These are phyloP conservation scores for Pinus albicaulis DNA, from an alignment of 75 land plant species.

Conservation along the genomic window DNA sequence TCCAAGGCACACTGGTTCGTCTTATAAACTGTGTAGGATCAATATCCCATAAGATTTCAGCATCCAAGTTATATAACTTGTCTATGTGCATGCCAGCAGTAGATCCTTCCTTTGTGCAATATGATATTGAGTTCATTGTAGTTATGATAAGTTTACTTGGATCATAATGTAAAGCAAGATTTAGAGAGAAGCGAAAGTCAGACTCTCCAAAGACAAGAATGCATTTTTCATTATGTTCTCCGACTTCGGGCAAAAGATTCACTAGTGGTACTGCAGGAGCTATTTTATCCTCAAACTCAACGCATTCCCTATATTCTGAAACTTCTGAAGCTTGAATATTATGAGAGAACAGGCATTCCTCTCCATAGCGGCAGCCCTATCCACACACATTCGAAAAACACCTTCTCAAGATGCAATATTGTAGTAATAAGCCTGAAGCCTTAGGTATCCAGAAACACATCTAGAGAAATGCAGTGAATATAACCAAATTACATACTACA, in stretches of 20 bases:
- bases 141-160: conserved; percentile 42
- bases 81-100: conserved; percentile 6
- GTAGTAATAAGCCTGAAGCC: background rate
- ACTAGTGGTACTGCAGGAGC: conserved; percentile 28
- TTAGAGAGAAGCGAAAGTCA: conserved; percentile 40
- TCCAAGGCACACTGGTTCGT: conserved; percentile 41
- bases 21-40: conserved; percentile 15
- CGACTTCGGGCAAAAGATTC: conserved; percentile 26
- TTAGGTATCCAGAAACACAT: background rate
- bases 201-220: conserved; percentile 56
- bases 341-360: conserved; percentile 54
- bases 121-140: conserved; percentile 11
- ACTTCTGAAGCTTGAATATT: conserved; percentile 12
- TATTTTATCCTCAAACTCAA: conserved; percentile 37
- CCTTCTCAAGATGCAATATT: background rate
- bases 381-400: background rate
- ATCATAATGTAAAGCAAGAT: conserved; percentile 24
- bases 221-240: conserved; percentile 12
- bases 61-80: conserved; percentile 17
- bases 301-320: conserved; percentile 13
- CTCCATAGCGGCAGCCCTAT: conserved; percentile 75
- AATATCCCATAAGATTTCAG: conserved; percentile 30
- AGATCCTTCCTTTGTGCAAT: background rate
- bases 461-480: background rate
- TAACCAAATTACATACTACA: background rate